A percentile compares a stretch with the other conserved stretches of the same genome.
phyloP scores from a whole-genome alignment of 2,329 filamentous ascomycete genomes.

The Truncatella angustata region DNA sequence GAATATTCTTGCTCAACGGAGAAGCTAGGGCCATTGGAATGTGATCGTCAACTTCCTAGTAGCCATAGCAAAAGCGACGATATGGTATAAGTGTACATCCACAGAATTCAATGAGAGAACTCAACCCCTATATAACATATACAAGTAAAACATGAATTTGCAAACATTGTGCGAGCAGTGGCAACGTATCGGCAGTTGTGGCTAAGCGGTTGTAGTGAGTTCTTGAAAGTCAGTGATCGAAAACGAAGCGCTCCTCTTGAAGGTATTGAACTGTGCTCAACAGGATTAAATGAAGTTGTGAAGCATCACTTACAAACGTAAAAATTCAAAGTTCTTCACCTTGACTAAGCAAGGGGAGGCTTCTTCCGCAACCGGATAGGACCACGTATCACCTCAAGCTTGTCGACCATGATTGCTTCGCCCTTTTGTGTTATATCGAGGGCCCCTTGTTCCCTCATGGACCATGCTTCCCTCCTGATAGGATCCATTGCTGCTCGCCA shows the following conservation, averaged over 20 bases:
- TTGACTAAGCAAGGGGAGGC: no score
- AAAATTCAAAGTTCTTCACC: no score
- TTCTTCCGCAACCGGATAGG: slow-evolving; percentile 1
- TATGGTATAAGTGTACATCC: neutral
- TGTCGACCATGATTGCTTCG: neutral
- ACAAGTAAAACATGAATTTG: no score
- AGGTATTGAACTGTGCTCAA: neutral
- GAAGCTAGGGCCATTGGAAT: neutral
- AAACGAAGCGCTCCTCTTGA: no score
- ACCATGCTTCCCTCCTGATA: neutral
- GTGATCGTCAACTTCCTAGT: neutral
- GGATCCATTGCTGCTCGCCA: slow-evolving; percentile 3
- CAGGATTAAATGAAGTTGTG: neutral
- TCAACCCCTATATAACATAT: no score
- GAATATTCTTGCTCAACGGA: neutral
- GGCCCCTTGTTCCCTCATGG: neutral
- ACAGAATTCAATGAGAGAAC: no score
- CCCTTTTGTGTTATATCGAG: slow-evolving; percentile 6
- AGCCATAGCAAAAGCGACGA: neutral
- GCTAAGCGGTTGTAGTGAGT: no score
- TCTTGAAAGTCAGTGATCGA: no score
- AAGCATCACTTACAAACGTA: no score
- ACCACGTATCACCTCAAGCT: neutral
- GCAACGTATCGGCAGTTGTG: no score
- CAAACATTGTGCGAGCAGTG: no score